Evolutionary conservation across 768 basidiomycete genomes (phyloP), one percentile per base, ranked within the genome.

Genomic region (Mycena latifolia): DNA sequence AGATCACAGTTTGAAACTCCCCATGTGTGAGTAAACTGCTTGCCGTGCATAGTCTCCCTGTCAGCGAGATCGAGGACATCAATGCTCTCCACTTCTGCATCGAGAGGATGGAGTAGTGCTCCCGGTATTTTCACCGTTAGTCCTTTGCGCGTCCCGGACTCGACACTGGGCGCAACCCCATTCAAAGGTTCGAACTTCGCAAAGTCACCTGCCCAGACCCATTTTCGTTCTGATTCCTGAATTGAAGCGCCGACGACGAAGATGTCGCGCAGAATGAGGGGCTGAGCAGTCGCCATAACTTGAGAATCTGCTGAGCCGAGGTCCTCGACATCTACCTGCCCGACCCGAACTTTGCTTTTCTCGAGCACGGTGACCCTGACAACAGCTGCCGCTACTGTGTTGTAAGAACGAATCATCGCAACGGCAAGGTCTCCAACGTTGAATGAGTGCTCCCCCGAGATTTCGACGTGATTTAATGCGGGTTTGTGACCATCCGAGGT

Each of bases 41-140:
- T 24, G 9, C 22, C 24, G 1, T 7, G 31, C 29, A 59, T 33
- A 1, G 14, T 2, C 4, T 48, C 31, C 14, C 14, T 24, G 12
- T 59, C 46, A 1, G n/a, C 29, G 2, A 18, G 41, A 2, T 2
- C 0, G 17, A 59, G 33, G 0, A 35, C 46, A 24, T 35, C 24
- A 27, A 50, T 24, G 20, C 46, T 18, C 55, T 57, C 56, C 29
- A 57, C 25, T 11, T 47, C 45, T 1, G 56, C 29, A 25, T 57
- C 45, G 20, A 58, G 46, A 2, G 56, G 56, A 12, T 58, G 56
- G 1, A 58, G 12, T 0, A 58, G 15, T 12, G 45, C 43, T 4
- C 56, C 56, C 3, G 56, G 56, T 17, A 58, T 47, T 15, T 58
- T 46, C 31, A 58, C 29, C 0, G 56, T 58, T 29, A 58, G 56